phyloP scores from a whole-genome alignment of 176 grass and related monocot species.

The Melocanna baccifera region DNA sequence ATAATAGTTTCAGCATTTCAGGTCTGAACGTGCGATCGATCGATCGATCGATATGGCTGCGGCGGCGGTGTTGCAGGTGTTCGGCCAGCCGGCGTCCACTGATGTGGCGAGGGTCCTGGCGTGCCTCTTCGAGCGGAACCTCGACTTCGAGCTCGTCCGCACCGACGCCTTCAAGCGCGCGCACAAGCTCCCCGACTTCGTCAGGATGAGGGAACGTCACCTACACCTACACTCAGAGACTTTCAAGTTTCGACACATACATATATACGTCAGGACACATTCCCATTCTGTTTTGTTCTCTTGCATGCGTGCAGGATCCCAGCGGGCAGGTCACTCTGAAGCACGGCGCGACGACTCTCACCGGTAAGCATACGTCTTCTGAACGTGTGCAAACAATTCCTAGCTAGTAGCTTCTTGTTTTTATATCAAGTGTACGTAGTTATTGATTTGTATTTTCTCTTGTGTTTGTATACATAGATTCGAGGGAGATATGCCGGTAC shows the following conservation, averaged over 20 bases:
- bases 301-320: constrained; percentile 43
- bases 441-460: too few relatives aligned
- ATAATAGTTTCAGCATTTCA: too few relatives aligned
- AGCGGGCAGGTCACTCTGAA: constrained; percentile 46
- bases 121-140: constrained; percentile 56
- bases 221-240: too few relatives aligned
- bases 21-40: too few relatives aligned
- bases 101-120: constrained; percentile 46
- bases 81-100: constrained; percentile 41
- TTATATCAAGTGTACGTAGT: too few relatives aligned
- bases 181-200: constrained; percentile 38
- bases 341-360: constrained; percentile 40
- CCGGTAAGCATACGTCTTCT: constrained; percentile 8
- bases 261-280: too few relatives aligned
- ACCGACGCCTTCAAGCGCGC: constrained; percentile 43
- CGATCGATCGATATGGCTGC: not conserved
- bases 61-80: constrained; percentile 37
- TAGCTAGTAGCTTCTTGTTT: not conserved
- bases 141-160: constrained; percentile 61
- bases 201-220: constrained; percentile 44
- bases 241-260: too few relatives aligned
- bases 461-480: constrained; percentile 31
- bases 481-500: constrained; percentile 53
- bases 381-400: not conserved
- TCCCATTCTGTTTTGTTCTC: not conserved